A percentile compares a stretch with the other conserved stretches of the same genome.
Evolutionary conservation across 2,329 filamentous ascomycete genomes (phyloP).

Genomic region (Chrysoporthe puriensis): DNA sequence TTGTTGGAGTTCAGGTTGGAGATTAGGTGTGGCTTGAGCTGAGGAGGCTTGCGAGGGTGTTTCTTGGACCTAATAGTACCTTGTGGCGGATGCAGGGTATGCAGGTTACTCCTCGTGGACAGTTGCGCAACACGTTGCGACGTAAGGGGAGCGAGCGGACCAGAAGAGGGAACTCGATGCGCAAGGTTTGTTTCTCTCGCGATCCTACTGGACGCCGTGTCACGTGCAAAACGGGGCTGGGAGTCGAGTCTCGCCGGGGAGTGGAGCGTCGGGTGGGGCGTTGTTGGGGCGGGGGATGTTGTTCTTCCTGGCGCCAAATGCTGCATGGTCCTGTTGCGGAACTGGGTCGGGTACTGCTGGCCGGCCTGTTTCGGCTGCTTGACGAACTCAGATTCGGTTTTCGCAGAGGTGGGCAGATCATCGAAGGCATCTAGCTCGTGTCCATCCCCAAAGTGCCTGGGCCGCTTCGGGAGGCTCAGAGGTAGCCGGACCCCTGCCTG

Average conservation of each 20-base stretch:
- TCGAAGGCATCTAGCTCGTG: conserved; percentile 93
- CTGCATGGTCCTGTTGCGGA: conserved; percentile 61
- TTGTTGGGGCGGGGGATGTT: conserved; percentile 55
- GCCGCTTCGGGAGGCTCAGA: conserved; percentile 71
- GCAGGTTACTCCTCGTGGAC: conserved; percentile 52
- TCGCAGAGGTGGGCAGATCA: conserved; percentile 85
- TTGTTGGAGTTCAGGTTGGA: conserved; percentile 77
- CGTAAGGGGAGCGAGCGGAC: conserved; percentile 57
- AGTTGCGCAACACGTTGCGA: conserved; percentile 59
- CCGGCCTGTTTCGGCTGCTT: conserved; percentile 67
- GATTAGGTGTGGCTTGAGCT: conserved; percentile 83
- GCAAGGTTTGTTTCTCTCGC: conserved; percentile 65
- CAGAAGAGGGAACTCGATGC: conserved; percentile 59
- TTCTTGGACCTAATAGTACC: conserved; percentile 57
- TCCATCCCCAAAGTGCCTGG: conserved; percentile 84
- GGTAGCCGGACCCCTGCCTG: conserved; percentile 63
- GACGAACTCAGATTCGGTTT: conserved; percentile 79
- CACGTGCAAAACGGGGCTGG: conserved; percentile 65
- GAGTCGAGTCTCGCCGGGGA: conserved; percentile 57
- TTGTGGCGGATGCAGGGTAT: conserved; percentile 47
- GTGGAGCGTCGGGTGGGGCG: conserved; percentile 56
- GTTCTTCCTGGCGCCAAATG: conserved; percentile 58
- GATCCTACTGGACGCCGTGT: conserved; percentile 68
- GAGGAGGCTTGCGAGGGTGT: conserved; percentile 56
- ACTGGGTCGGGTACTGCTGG: conserved; percentile 66